Percentiles rank a stretch among this genome's conserved stretches.
Evolutionary conservation across 805 yeast genomes (phyloP).

Genomic region (Candida anglica): DNA sequence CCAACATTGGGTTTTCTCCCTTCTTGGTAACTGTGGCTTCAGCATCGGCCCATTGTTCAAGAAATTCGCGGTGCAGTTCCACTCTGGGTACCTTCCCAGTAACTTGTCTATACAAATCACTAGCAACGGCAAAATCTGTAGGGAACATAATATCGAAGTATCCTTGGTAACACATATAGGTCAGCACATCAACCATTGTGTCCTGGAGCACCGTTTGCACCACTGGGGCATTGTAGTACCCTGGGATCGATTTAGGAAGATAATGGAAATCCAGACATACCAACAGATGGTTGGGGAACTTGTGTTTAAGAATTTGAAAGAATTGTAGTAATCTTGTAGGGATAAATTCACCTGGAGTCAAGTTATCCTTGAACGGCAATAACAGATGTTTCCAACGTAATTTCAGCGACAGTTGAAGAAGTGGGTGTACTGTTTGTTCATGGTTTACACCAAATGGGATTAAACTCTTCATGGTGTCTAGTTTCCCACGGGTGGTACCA

Average conservation of each 20-base stretch:
- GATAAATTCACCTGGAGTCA: conserved; percentile 71
- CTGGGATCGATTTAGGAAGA: conserved; percentile 46
- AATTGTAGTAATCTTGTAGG: conserved; percentile 74
- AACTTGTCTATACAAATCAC: conserved; percentile 59
- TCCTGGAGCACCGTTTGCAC: conserved; percentile 73
- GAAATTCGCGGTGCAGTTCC: conserved; percentile 59
- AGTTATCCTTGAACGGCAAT: conserved; percentile 62
- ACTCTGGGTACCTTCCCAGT: conserved; percentile 56
- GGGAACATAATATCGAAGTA: conserved; percentile 85
- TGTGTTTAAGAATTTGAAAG: conserved; percentile 54
- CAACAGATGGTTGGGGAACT: conserved; percentile 76
- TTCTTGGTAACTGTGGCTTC: conserved; percentile 64
- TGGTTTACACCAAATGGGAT: conserved; percentile 25
- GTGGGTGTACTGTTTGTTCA: conserved; percentile 54
- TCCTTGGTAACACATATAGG: conserved; percentile 83
- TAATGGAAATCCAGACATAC: conserved; percentile 64
- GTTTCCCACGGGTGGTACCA: conserved; percentile 14
- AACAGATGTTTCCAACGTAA: conserved; percentile 45
- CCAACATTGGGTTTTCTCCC: conserved; percentile 84
- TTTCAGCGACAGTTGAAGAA: conserved; percentile 44
- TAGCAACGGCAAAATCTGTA: conserved; percentile 64
- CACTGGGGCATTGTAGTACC: conserved; percentile 66
- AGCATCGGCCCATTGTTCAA: conserved; percentile 67
- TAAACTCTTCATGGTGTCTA: conserved; percentile 21
- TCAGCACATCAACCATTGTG: conserved; percentile 62